Percentiles rank a stretch among this genome's conserved stretches.
These are phyloP conservation scores for Withania somnifera DNA, from an alignment of 305 asterid species.

Conservation along the genomic window DNA sequence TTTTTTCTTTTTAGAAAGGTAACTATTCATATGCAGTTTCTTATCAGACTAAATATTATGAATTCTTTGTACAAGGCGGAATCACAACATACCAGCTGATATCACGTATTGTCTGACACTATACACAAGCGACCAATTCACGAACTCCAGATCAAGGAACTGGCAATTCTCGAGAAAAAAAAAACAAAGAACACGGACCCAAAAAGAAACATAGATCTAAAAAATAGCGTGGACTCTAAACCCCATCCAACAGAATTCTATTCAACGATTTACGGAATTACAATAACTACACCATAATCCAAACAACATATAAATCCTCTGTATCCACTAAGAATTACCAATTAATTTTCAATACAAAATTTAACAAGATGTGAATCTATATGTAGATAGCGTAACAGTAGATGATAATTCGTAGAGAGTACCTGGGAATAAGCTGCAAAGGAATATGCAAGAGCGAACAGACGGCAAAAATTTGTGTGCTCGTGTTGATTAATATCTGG, in stretches of 20 bases:
- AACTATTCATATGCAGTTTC: not conserved
- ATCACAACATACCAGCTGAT: not conserved
- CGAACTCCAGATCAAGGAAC: not conserved
- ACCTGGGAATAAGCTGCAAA: not conserved
- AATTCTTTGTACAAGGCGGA: not conserved
- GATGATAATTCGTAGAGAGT: not conserved
- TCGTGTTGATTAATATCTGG: too few relatives aligned
- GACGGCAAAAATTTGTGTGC: too few relatives aligned
- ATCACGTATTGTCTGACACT: not conserved
- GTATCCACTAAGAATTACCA: not conserved
- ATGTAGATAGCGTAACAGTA: not conserved
- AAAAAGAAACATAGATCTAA: not conserved
- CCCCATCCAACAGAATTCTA: not conserved
- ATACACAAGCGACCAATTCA: not conserved
- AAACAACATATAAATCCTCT: not conserved
- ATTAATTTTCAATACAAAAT: not conserved
- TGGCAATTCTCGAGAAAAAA: not conserved
- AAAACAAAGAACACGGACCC: not conserved
- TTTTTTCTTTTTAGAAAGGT: too few relatives aligned
- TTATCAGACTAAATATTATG: not conserved
- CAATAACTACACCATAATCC: too few relatives aligned
- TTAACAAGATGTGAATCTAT: not conserved
- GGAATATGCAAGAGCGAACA: not conserved
- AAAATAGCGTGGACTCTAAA: not conserved
- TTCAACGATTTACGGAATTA: not conserved